phyloP scores from a whole-genome alignment of 1,139 yeast species.

The Debaryomyces subglobosus region DNA sequence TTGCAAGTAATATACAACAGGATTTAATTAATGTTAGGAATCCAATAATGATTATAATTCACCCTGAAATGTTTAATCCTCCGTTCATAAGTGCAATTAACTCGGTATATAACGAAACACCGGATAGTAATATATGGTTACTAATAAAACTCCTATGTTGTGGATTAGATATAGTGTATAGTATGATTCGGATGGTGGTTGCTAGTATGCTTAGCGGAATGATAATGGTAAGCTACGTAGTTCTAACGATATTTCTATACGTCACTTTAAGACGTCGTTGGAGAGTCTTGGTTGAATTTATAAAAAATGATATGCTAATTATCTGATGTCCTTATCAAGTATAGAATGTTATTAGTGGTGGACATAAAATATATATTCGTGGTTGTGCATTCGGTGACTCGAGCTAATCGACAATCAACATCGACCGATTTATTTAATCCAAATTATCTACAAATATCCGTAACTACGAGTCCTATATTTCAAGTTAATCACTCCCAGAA shows the following conservation, averaged over 20 bases:
- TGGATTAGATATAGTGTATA: slow-evolving; percentile 23
- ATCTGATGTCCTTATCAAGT: neutral
- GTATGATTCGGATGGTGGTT: slow-evolving; percentile 20
- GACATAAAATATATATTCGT: neutral
- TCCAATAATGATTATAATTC: slow-evolving; percentile 8
- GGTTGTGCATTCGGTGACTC: slow-evolving; percentile 1
- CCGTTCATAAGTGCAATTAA: slow-evolving; percentile 22
- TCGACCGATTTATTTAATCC: neutral
- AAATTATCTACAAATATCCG: neutral
- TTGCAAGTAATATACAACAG: slow-evolving; percentile 6
- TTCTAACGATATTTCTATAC: slow-evolving; percentile 3
- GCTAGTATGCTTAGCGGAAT: slow-evolving; percentile 21
- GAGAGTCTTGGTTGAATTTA: slow-evolving; percentile 5
- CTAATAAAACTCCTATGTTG: slow-evolving; percentile 8
- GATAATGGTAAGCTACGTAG: slow-evolving; percentile 1
- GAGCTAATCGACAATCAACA: neutral
- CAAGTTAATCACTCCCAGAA: neutral
- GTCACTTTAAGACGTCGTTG: slow-evolving; percentile 6
- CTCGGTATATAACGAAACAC: slow-evolving; percentile 18
- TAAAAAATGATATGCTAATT: neutral
- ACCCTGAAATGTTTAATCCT: slow-evolving; percentile 31
- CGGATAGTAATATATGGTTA: neutral
- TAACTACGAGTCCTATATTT: neutral
- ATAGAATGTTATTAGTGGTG: neutral
- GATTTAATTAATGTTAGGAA: neutral